Conservation (phyloP, 2,329 filamentous ascomycete genomes). For the Diaporthe sp. region DNA sequence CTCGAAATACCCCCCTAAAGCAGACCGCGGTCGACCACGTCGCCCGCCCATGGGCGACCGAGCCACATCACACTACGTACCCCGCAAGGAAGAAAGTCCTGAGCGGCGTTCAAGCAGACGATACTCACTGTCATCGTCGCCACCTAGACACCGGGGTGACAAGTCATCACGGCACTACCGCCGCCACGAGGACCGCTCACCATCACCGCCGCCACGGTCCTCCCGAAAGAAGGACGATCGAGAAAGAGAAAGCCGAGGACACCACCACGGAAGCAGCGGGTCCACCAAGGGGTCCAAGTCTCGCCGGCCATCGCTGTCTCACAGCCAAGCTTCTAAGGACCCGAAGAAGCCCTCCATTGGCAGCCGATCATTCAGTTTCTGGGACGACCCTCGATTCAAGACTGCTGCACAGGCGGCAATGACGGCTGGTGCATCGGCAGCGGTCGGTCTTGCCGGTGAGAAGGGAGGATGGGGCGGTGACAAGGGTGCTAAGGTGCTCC, state of each 20-base stretch:
- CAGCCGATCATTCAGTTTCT: slow-evolving; percentile 35
- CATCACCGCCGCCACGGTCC: slow-evolving; percentile 26
- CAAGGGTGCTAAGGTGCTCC: slow-evolving; percentile 45
- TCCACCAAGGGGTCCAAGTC: slow-evolving; percentile 16
- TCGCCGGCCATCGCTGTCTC: neutral
- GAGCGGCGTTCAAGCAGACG: slow-evolving; percentile 18
- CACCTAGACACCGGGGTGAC: slow-evolving; percentile 28
- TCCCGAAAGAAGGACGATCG: slow-evolving; percentile 19
- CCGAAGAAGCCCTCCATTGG: neutral
- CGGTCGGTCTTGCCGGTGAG: slow-evolving; percentile 43
- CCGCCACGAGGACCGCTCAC: slow-evolving; percentile 18
- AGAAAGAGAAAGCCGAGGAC: slow-evolving; percentile 14
- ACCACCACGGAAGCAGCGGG: slow-evolving; percentile 23
- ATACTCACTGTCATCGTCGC: slow-evolving; percentile 35
- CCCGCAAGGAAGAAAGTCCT: slow-evolving; percentile 19
- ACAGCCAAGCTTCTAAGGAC: slow-evolving; percentile 20
- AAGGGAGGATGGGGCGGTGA: slow-evolving; percentile 44
- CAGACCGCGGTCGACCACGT: slow-evolving; percentile 37
- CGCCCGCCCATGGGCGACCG: slow-evolving; percentile 34
- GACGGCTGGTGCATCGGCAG: slow-evolving; percentile 45
- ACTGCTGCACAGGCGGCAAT: slow-evolving; percentile 47
- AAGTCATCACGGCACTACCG: slow-evolving; percentile 20
- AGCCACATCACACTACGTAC: slow-evolving; percentile 35
- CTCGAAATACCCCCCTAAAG: slow-evolving; percentile 37
- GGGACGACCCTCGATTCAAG: slow-evolving; percentile 44